A percentile compares a stretch with the other conserved stretches of the same genome.
Evolutionary conservation across 306 rosid species (phyloP).

Genomic region (Acmispon strigosus): DNA sequence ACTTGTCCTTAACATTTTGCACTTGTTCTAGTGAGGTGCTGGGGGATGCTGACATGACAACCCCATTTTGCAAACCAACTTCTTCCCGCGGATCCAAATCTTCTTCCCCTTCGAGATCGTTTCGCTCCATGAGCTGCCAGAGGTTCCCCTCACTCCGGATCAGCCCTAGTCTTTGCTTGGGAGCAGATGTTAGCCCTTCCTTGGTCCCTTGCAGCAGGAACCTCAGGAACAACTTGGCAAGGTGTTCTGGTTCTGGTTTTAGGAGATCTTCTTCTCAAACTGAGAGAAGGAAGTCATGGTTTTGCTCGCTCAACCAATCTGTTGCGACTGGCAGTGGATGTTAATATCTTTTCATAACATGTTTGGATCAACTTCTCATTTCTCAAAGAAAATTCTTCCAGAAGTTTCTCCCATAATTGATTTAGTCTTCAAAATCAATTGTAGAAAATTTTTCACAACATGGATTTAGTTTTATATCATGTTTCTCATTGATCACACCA

Average conservation of each 20-base stretch:
- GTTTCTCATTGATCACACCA: neutral
- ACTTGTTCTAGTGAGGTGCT: slow-evolving; percentile 48
- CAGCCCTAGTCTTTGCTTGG: slow-evolving; percentile 49
- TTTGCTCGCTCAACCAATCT: slow-evolving; percentile 66
- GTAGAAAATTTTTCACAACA: no score
- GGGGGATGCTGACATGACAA: slow-evolving; percentile 45
- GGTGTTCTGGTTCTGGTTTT: slow-evolving; percentile 50
- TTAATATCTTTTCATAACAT: slow-evolving; percentile 5
- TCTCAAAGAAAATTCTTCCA: no score
- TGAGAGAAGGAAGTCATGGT: slow-evolving; percentile 66
- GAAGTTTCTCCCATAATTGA: no score
- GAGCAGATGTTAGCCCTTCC: slow-evolving; percentile 54
- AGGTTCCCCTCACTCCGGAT: slow-evolving; percentile 54
- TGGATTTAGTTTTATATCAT: neutral
- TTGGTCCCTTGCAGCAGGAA: slow-evolving; percentile 48
- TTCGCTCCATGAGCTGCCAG: slow-evolving; percentile 66
- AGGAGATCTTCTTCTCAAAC: slow-evolving; percentile 45
- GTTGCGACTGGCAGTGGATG: slow-evolving; percentile 53
- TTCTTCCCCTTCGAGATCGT: slow-evolving; percentile 28
- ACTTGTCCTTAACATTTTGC: slow-evolving; percentile 63
- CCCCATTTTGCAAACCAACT: slow-evolving; percentile 54
- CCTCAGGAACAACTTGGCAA: slow-evolving; percentile 33
- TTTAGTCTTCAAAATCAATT: no score
- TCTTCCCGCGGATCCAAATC: slow-evolving; percentile 26
- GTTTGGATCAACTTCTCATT: neutral